A percentile compares a stretch with the other conserved stretches of the same genome.
phyloP scores from a whole-genome alignment of 306 rosid genomes.

The Datisca glomerata region DNA sequence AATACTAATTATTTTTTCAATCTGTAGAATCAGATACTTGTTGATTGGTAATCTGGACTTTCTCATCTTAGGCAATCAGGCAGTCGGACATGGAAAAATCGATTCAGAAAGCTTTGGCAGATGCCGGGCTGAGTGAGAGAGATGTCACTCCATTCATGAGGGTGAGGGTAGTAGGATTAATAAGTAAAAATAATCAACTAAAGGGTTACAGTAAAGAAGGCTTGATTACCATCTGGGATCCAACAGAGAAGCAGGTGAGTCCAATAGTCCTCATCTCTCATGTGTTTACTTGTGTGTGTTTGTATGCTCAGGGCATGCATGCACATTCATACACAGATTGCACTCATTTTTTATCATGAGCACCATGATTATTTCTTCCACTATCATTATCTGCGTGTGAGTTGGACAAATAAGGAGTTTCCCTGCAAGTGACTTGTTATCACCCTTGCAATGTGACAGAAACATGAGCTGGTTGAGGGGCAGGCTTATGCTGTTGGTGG shows the following conservation, averaged over 20 bases:
- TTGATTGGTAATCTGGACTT: slow-evolving; percentile 20
- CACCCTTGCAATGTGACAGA: slow-evolving; percentile 32
- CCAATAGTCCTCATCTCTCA: neutral
- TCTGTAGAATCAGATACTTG: slow-evolving; percentile 1
- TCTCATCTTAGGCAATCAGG: slow-evolving; percentile 47
- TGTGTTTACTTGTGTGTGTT: neutral
- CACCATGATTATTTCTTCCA: neutral
- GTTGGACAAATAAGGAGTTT: neutral
- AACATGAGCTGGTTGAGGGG: slow-evolving; percentile 72
- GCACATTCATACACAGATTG: too few species aligned
- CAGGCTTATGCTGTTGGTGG: slow-evolving; percentile 60
- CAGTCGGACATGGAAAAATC: slow-evolving; percentile 60
- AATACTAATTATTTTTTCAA: slow-evolving; percentile 11
- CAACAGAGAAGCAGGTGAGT: slow-evolving; percentile 55
- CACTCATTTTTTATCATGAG: neutral
- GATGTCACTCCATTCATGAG: slow-evolving; percentile 69
- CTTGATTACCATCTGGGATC: slow-evolving; percentile 80
- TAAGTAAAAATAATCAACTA: slow-evolving; percentile 18
- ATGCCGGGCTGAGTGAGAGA: slow-evolving; percentile 54
- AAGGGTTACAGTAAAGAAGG: slow-evolving; percentile 53
- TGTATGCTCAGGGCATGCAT: neutral
- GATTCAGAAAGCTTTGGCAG: slow-evolving; percentile 63
- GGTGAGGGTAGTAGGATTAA: slow-evolving; percentile 70
- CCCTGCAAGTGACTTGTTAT: slow-evolving; percentile 13
- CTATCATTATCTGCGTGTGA: neutral